These are phyloP conservation scores for Takashimella tepidaria DNA, from an alignment of 1,284 basidiomycete genomes.

Conservation along the genomic window DNA sequence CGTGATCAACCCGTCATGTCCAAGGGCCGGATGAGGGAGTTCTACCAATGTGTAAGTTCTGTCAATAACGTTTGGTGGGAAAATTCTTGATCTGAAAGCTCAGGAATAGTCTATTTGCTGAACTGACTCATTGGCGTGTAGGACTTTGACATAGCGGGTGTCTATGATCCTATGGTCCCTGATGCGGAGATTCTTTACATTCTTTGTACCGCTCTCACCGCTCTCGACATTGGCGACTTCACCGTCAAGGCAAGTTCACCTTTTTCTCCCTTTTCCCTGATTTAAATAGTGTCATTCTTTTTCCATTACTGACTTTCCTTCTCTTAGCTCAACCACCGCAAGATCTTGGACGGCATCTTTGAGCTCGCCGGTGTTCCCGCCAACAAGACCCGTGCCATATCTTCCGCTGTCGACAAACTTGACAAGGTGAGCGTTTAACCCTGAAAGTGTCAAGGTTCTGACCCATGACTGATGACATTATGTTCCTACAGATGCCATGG, in stretches of 20 bases:
- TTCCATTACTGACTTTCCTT: constrained; percentile 2
- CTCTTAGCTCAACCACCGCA: constrained; percentile 87
- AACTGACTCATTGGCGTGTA: constrained; percentile 42
- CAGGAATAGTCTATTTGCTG: background rate
- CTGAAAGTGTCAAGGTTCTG: no score
- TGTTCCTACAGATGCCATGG: constrained; percentile 65
- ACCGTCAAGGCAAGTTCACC: constrained; percentile 92
- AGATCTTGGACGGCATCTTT: constrained; percentile 96
- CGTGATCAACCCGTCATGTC: constrained; percentile 96
- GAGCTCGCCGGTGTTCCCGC: constrained; percentile 90
- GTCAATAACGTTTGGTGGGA: no score
- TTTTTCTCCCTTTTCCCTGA: no score
- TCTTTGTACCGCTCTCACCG: constrained; percentile 72
- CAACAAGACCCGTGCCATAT: constrained; percentile 90
- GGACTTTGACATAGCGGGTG: constrained; percentile 96
- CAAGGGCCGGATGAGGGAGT: constrained; percentile 97
- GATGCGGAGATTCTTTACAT: constrained; percentile 88
- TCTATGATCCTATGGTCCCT: constrained; percentile 94
- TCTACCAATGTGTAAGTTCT: constrained; percentile 89
- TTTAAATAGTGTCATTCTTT: constrained; percentile 12
- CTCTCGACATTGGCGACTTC: constrained; percentile 85
- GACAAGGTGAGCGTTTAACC: constrained; percentile 88
- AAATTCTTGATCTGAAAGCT: background rate
- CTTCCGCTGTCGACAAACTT: constrained; percentile 95
- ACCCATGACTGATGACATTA: no score